A percentile compares a stretch with the other conserved stretches of the same genome.
These are phyloP conservation scores for Blepharisma stoltei DNA, from an alignment of 73 alveolate genomes.

Conservation along the genomic window DNA sequence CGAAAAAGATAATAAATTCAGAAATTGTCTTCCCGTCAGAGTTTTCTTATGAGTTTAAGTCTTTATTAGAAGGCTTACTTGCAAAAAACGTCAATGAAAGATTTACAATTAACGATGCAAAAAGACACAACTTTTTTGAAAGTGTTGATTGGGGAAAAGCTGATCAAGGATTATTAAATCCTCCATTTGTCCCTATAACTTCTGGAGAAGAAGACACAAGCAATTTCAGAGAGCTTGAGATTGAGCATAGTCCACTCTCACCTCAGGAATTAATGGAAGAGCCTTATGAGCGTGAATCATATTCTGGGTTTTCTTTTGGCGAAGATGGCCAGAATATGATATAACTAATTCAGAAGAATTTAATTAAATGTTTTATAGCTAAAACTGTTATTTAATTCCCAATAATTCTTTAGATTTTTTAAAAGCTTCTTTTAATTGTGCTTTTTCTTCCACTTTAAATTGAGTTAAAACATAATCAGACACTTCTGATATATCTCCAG, in stretches of 20 bases:
- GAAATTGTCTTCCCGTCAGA: constrained; percentile 56
- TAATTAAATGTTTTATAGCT: too few relatives aligned
- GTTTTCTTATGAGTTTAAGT: constrained; percentile 38
- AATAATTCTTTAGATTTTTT: too few relatives aligned
- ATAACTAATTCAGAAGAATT: too few relatives aligned
- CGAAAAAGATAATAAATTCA: constrained; percentile 69
- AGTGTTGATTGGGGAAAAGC: constrained; percentile 85
- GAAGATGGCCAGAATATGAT: too few relatives aligned
- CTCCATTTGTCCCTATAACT: constrained; percentile 43
- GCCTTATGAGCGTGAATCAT: too few relatives aligned
- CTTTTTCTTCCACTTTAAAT: neutral
- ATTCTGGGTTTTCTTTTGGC: too few relatives aligned
- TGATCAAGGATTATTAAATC: constrained; percentile 50
- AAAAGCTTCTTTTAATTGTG: neutral
- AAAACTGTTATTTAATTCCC: too few relatives aligned
- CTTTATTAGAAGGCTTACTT: constrained; percentile 49
- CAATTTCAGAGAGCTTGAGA: too few relatives aligned
- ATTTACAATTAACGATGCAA: constrained; percentile 81
- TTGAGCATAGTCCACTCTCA: too few relatives aligned
- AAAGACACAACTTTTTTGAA: constrained; percentile 84
- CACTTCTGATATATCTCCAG: neutral
- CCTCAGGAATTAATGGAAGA: too few relatives aligned
- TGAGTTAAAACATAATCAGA: neutral
- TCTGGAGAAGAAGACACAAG: too few relatives aligned
- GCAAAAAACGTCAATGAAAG: constrained; percentile 86